Conservation (phyloP, 2,329 filamentous ascomycete species). For the Scedosporium minutisporum region DNA sequence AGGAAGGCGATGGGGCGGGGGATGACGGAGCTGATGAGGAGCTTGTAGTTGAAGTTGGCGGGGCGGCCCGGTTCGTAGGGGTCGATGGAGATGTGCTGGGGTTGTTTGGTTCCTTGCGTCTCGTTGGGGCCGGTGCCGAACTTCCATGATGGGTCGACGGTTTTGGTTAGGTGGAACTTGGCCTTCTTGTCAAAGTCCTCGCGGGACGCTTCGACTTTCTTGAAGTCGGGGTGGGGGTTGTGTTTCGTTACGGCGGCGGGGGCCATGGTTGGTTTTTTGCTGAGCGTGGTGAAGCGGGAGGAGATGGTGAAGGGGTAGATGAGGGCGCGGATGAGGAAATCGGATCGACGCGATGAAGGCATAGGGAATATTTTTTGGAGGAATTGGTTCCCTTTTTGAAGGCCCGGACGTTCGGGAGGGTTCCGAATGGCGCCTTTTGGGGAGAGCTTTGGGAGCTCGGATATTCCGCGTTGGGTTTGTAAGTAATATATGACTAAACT, state of each 20-base stretch:
- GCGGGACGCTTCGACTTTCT: constrained; percentile 56
- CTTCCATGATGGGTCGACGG: constrained; percentile 55
- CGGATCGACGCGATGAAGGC: background rate
- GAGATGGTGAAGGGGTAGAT: background rate
- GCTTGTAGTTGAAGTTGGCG: constrained; percentile 73
- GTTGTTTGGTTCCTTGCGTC: constrained; percentile 16
- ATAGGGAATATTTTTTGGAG: background rate
- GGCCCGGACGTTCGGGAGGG: too few relatives aligned
- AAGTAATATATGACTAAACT: background rate
- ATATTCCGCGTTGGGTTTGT: too few relatives aligned
- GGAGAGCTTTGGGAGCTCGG: background rate
- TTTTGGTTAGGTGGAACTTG: constrained; percentile 49
- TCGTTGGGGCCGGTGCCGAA: constrained; percentile 57
- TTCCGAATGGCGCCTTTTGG: too few relatives aligned
- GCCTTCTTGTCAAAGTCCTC: constrained; percentile 44
- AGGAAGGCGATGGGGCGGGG: constrained; percentile 70
- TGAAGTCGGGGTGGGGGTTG: constrained; percentile 52
- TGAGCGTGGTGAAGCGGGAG: constrained; percentile 2
- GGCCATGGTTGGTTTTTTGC: constrained; percentile 5
- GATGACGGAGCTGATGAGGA: constrained; percentile 73
- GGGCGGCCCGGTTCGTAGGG: constrained; percentile 64
- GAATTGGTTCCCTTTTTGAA: too few relatives aligned
- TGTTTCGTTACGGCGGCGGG: background rate
- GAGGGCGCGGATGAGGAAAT: background rate
- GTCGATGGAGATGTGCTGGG: constrained; percentile 64